Conservation (phyloP, 768 basidiomycete genomes). For the Suillus alpinus region DNA sequence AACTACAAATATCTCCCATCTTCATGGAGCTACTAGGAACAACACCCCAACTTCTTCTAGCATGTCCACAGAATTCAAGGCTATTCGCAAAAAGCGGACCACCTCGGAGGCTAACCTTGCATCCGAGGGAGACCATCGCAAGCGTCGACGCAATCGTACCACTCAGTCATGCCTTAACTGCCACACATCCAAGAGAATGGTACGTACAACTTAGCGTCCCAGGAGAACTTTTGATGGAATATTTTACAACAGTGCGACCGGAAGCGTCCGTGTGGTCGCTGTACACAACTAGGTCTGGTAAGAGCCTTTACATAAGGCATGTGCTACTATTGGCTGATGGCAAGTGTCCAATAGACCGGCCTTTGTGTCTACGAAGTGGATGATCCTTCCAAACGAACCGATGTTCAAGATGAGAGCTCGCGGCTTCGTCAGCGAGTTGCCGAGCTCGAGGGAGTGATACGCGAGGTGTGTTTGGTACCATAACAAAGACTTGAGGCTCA, state of each 20-base stretch:
- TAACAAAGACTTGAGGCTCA: background rate
- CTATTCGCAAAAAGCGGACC: conserved; percentile 31
- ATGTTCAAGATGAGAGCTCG: conserved; percentile 57
- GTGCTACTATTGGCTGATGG: conserved; percentile 15
- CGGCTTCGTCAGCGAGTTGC: conserved; percentile 72
- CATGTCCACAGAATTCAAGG: conserved; percentile 28
- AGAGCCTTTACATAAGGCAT: conserved; percentile 27
- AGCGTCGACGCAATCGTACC: conserved; percentile 66
- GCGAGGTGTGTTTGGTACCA: conserved; percentile 49
- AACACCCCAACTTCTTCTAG: background rate
- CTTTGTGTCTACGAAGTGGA: conserved; percentile 85
- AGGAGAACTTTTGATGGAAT: background rate
- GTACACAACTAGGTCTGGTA: conserved; percentile 39
- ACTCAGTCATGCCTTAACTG: conserved; percentile 75
- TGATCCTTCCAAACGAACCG: conserved; percentile 57
- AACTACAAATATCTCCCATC: conserved; percentile 28
- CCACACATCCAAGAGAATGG: conserved; percentile 74
- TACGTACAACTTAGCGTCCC: conserved; percentile 23
- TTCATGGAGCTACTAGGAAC: conserved; percentile 3
- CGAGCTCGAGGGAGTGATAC: conserved; percentile 79
- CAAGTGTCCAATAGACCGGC: conserved; percentile 52
- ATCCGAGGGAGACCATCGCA: conserved; percentile 55
- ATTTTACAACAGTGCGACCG: conserved; percentile 38
- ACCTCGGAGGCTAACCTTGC: conserved; percentile 25
- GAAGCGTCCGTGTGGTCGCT: conserved; percentile 47